Evolutionary conservation across 2,329 filamentous ascomycete species (phyloP).

Genomic region (Phaeophleospora eucalypticola): DNA sequence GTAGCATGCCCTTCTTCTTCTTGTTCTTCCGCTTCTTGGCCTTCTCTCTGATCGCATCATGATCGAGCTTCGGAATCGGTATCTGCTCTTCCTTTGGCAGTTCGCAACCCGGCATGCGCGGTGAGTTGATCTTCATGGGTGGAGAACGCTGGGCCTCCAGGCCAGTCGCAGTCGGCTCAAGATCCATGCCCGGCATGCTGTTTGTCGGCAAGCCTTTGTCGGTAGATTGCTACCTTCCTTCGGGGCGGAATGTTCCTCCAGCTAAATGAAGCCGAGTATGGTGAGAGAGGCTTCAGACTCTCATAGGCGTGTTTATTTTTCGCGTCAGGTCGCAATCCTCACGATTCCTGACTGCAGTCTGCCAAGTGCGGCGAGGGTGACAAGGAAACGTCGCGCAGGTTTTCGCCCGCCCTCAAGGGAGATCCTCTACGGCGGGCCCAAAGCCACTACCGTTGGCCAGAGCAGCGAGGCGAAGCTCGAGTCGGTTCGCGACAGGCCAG

Average conservation of each 20-base stretch:
- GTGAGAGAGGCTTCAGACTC: too few species aligned
- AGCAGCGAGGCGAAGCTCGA: slow-evolving; percentile 47
- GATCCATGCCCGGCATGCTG: slow-evolving; percentile 35
- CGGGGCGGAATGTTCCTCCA: too few species aligned
- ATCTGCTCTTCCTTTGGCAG: slow-evolving; percentile 17
- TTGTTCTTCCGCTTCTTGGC: slow-evolving; percentile 39
- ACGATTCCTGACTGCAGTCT: too few species aligned
- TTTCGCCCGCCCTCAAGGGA: slow-evolving; percentile 52
- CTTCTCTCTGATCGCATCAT: slow-evolving; percentile 34
- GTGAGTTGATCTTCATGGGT: slow-evolving; percentile 31
- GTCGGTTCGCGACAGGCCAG: slow-evolving; percentile 37
- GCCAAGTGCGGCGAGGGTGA: too few species aligned
- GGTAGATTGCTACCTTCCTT: too few species aligned
- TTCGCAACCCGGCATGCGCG: slow-evolving; percentile 23
- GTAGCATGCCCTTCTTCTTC: slow-evolving; percentile 34
- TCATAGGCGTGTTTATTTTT: neutral
- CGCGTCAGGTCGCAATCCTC: neutral
- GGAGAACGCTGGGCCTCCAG: slow-evolving; percentile 29
- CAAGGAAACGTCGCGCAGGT: slow-evolving; percentile 7
- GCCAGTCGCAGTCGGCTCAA: slow-evolving; percentile 25
- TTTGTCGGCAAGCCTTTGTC: too few species aligned
- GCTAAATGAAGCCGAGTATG: too few species aligned
- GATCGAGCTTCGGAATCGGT: slow-evolving; percentile 31
- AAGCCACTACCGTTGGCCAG: slow-evolving; percentile 39
- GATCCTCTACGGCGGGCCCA: slow-evolving; percentile 41